phyloP scores from a whole-genome alignment of 2,329 filamentous ascomycete genomes.

The Clonostachys solani region DNA sequence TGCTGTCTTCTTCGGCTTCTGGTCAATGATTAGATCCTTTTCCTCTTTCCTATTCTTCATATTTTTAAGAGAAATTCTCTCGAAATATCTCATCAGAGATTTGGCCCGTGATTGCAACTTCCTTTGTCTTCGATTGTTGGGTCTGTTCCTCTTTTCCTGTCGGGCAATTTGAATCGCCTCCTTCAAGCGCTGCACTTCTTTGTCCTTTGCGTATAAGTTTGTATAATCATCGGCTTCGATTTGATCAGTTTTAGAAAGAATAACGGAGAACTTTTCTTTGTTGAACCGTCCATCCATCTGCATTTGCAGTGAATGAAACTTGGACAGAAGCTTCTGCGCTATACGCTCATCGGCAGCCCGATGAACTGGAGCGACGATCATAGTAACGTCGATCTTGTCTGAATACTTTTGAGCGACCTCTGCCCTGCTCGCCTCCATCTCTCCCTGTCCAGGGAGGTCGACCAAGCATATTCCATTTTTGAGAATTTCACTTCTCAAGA shows the following conservation, averaged over 20 bases:
- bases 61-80: too few relatives aligned
- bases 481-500: conserved; percentile 36
- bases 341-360: conserved; percentile 19
- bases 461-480: conserved; percentile 44
- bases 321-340: conserved; percentile 11
- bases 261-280: conserved; percentile 11
- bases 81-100: too few relatives aligned
- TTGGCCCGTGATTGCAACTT: too few relatives aligned
- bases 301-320: conserved; percentile 16
- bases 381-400: conserved; percentile 12
- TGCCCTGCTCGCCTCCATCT: conserved; percentile 20
- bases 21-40: too few relatives aligned
- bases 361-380: conserved; percentile 15
- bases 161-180: too few relatives aligned
- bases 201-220: not conserved
- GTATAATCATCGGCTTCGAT: conserved; percentile 6
- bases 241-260: conserved; percentile 20
- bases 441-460: conserved; percentile 48
- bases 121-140: too few relatives aligned
- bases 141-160: too few relatives aligned
- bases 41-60: too few relatives aligned
- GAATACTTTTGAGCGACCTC: conserved; percentile 11
- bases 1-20: too few relatives aligned
- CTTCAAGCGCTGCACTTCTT: too few relatives aligned
- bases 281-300: conserved; percentile 17